Conservation (phyloP, 169 alveolate species). For the Plasmodium yoelii region DNA sequence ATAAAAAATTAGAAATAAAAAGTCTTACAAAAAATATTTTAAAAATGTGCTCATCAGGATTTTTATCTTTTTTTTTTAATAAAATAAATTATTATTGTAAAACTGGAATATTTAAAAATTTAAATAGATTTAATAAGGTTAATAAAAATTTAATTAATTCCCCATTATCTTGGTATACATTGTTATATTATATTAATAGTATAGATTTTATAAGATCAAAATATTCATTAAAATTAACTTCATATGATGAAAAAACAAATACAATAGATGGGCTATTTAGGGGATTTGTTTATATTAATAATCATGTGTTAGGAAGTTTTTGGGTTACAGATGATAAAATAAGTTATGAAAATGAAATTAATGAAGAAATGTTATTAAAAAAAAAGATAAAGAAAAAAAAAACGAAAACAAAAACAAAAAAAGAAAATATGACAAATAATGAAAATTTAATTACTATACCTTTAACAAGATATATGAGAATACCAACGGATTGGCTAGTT, state of each 20-base stretch:
- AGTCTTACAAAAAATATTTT: conserved; percentile 47
- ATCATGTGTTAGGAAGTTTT: conserved; percentile 75
- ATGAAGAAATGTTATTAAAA: conserved; percentile 38
- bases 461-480: conserved; percentile 74
- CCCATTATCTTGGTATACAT: conserved; percentile 73
- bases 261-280: conserved; percentile 62
- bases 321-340: conserved; percentile 72
- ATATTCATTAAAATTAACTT: conserved; percentile 45
- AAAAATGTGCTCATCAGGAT: conserved; percentile 47
- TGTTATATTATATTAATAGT: conserved; percentile 47
- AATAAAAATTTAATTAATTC: conserved; percentile 25
- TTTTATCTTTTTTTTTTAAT: conserved; percentile 66
- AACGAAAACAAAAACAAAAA: conserved; percentile 56
- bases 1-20: conserved; percentile 58
- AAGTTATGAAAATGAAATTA: conserved; percentile 73
- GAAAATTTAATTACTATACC: conserved; percentile 72
- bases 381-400: conserved; percentile 49
- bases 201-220: conserved; percentile 69
- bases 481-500: conserved; percentile 76
- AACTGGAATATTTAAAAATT: conserved; percentile 70
- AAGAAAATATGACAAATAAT: conserved; percentile 44
- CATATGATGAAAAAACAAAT: conserved; percentile 18
- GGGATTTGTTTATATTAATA: conserved; percentile 74
- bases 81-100: conserved; percentile 74
- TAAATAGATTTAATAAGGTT: conserved; percentile 49